Evolutionary conservation across 768 basidiomycete species (phyloP).

Genomic region (Pleurotus tuber-regium): DNA sequence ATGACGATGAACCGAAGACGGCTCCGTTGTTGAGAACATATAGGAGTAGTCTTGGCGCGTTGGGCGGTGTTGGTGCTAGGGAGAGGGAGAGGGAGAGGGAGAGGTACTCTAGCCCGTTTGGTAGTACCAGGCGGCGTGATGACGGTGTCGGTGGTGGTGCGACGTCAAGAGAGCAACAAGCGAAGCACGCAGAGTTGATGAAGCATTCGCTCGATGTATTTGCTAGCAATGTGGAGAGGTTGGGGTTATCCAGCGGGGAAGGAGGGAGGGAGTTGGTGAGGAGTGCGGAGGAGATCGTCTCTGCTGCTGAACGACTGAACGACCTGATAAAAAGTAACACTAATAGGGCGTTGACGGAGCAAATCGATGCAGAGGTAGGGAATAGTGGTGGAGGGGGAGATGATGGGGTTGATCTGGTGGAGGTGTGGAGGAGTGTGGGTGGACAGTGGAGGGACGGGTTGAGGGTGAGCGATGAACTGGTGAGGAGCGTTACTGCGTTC

Average conservation of each 20-base stretch:
- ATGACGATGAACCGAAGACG: constrained; percentile 30
- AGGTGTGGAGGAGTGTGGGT: constrained; percentile 68
- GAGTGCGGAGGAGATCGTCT: constrained; percentile 61
- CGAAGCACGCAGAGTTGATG: constrained; percentile 10
- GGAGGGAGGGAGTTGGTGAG: constrained; percentile 47
- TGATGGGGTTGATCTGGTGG: constrained; percentile 37
- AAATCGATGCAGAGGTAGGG: constrained; percentile 78
- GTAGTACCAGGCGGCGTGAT: constrained; percentile 16
- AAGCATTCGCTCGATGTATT: constrained; percentile 4
- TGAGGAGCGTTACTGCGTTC: constrained; percentile 72
- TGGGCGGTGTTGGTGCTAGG: background rate
- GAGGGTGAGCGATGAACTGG: constrained; percentile 74
- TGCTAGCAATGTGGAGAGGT: background rate
- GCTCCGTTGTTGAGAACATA: constrained; percentile 41
- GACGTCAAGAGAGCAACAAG: constrained; percentile 9
- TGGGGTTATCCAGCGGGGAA: background rate
- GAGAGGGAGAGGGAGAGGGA: too few species aligned
- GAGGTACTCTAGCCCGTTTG: constrained; percentile 27
- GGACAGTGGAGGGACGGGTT: constrained; percentile 71
- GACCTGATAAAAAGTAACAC: constrained; percentile 55
- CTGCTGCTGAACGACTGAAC: constrained; percentile 67
- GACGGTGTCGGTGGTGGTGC: background rate
- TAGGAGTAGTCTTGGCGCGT: constrained; percentile 25
- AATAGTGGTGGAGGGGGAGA: constrained; percentile 33
- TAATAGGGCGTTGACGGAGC: constrained; percentile 61